Base-by-base conservation (phyloP, 352 stramenopile genomes). In the Phytophthora hibernalis region DNA sequence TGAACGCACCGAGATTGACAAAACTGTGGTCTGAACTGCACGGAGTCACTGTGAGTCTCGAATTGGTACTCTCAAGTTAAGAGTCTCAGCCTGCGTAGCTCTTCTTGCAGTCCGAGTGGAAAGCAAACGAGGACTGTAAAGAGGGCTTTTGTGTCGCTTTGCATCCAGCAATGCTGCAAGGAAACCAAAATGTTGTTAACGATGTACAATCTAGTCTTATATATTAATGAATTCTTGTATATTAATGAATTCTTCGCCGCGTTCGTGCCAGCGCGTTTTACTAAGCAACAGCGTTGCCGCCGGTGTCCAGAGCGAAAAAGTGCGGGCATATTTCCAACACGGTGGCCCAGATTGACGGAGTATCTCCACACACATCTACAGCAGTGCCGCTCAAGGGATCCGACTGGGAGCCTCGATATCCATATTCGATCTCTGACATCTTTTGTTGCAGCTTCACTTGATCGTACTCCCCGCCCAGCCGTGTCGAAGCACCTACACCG, bases 241-340 rank as follows among this genome's bases (percentile, higher is more conserved):
- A 21, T 43, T 43, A 21, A 43, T 43, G 11, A 20, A 20, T 43
- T 43, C 11, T 20, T 43, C 8, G 37, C 37, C 33, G 33, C n/a
- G 33, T 21, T 43, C 15, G 15, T n/a, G 4, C 15, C 37, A 21
- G n/a, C n/a, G n/a, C n/a, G n/a, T n/a, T 18, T 20, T 18, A 21
- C 37, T 43, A 20, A 21, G 37, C 26, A 31, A 31, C 37, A 20
- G 37, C 37, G 37, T 43, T 43, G 37, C 15, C 16, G 37, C 37
- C 31, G 1, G 50, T 47, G 22, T 75, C 67, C 18, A 72, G 50
- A 16, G 55, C 44, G 16, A 71, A 52, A 57, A 64, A 65, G 20
- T 75, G 67, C 5, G 62, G 62, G 57, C 51, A 56, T 45, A 68
- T 61, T 8, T 71, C 67, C 18, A 72, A 33, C 15, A 75, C 62